A percentile compares a stretch with the other conserved stretches of the same genome.
These are phyloP conservation scores for Aspergillus versicolor DNA, from an alignment of 2,329 filamentous ascomycete genomes.

Conservation along the genomic window DNA sequence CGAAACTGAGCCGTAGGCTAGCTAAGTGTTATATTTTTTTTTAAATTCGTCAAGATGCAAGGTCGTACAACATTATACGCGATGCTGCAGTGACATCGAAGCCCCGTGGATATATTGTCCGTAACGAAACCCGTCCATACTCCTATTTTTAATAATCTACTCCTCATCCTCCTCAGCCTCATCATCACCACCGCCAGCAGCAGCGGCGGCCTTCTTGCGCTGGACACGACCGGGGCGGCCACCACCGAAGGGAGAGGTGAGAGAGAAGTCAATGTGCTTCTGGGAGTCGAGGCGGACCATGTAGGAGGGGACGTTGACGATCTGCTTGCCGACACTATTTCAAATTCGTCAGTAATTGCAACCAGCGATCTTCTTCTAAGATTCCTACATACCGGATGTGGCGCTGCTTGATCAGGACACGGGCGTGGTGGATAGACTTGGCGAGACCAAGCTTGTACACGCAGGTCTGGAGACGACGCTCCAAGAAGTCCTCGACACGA, in stretches of 20 bases:
- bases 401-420: slow-evolving; percentile 98
- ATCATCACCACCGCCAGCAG: slow-evolving; percentile 63
- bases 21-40: slow-evolving; percentile 29
- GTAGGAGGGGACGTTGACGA: slow-evolving; percentile 99
- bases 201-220: slow-evolving; percentile 99
- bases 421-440: slow-evolving; percentile 99
- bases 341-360: slow-evolving; percentile 5
- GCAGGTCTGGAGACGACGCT: slow-evolving; percentile 98
- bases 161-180: slow-evolving; percentile 80
- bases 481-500: slow-evolving; percentile 99
- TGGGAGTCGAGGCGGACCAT: slow-evolving; percentile 99
- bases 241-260: slow-evolving; percentile 96
- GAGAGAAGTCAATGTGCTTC: slow-evolving; percentile 99
- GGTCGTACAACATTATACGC: slow-evolving; percentile 42
- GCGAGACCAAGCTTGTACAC: slow-evolving; percentile 99
- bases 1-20: slow-evolving; percentile 38
- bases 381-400: slow-evolving; percentile 69
- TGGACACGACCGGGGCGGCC: slow-evolving; percentile 95
- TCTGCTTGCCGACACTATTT: slow-evolving; percentile 93
- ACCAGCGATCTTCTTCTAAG: not conserved
- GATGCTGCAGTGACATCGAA: slow-evolving; percentile 40
- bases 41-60: slow-evolving; percentile 34
- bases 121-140: slow-evolving; percentile 41
- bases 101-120: slow-evolving; percentile 30
- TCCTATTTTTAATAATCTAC: slow-evolving; percentile 40